Base-by-base conservation (phyloP, 225 moss, liverwort and hornwort genomes). In the Physcomitrellopsis africana region DNA sequence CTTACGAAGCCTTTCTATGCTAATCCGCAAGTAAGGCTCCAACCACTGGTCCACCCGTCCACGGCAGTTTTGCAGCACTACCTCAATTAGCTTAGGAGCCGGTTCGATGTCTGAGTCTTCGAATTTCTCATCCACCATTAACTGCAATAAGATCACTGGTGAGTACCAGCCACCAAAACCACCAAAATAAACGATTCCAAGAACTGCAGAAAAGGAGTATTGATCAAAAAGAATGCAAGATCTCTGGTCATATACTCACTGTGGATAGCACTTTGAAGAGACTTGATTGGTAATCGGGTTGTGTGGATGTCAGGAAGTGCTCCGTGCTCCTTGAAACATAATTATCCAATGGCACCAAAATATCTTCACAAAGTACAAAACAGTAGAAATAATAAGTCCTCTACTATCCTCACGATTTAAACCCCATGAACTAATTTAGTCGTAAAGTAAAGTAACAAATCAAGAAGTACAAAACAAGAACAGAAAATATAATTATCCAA, bases 301-400 rank as follows among this genome's bases (percentile, higher is more conserved):
- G 95, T 70, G 88, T 82, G 60, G 88, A 99, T 16, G 90, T 90
- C 56, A 99, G 84, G 62, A 95, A 99, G 82, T 99, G 99, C 69
- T 99, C 99, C 1, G 99, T 99, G 74, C 99, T 95, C 79, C 99
- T 89, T 41, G 99, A 99, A 66, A 99, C 90, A 66, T 95, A 99
- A 76, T 99, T 99, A 75, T 99, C 99, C 82, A 99, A 60, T 57
- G 99, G 99, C 58, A 99, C 99, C 77, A 99, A 81, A 72, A 99
- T 99, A 72, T 99, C 99, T 99, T 89, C 83, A 75, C 27, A 55
- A 67, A 5, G 54, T 37, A 37, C 4, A 37, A 37, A 4, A 37
- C 32, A 54, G 53, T 14, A 54, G 18, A 1, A 24, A 24, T 54
- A 2, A 37, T 37, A 5, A 37, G 32, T 37, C 32, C 32, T 37